Evolutionary conservation across 2,329 filamentous ascomycete genomes (phyloP).

Genomic region (Curvularia lunata): DNA sequence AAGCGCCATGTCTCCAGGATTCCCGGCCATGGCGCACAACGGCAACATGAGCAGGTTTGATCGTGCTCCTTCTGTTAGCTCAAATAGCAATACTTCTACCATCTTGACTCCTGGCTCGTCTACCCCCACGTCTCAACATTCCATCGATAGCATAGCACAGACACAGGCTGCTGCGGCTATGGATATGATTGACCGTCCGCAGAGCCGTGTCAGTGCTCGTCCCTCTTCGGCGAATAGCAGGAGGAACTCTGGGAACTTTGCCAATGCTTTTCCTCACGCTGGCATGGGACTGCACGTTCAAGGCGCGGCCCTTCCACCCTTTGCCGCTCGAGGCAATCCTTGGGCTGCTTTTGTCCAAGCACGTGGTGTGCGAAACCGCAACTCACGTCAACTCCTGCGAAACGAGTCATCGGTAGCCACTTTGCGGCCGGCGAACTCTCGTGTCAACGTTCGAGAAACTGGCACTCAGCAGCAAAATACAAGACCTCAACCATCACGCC

Average conservation of each 20-base stretch:
- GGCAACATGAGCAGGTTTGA: conserved; percentile 28
- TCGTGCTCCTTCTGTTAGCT: conserved; percentile 38
- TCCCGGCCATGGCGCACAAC: conserved; percentile 22
- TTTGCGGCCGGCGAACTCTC: conserved; percentile 43
- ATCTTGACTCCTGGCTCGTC: conserved; percentile 38
- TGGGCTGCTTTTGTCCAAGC: conserved; percentile 47
- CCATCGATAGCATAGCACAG: conserved; percentile 38
- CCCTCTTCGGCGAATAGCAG: conserved; percentile 46
- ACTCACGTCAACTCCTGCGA: conserved; percentile 44
- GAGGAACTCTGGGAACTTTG: conserved; percentile 43
- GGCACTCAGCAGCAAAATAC: conserved; percentile 34
- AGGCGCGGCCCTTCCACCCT: conserved; percentile 38
- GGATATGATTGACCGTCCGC: conserved; percentile 48
- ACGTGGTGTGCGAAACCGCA: conserved; percentile 34
- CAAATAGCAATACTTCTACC: conserved; percentile 38
- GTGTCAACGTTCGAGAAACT: conserved; percentile 44
- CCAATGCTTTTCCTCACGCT: conserved; percentile 38
- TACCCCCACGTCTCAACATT: conserved; percentile 35
- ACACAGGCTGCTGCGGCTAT: conserved; percentile 35
- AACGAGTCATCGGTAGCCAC: conserved; percentile 51
- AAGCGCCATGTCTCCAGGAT: conserved; percentile 30
- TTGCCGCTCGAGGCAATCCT: conserved; percentile 43
- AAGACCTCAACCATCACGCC: conserved; percentile 46
- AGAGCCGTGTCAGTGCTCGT: conserved; percentile 45
- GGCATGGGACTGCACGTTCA: conserved; percentile 46